Percentiles rank a stretch among this genome's conserved stretches.
Conservation (phyloP, 1,284 basidiomycete genomes). For the Mycosarcoma mackinlayi region DNA sequence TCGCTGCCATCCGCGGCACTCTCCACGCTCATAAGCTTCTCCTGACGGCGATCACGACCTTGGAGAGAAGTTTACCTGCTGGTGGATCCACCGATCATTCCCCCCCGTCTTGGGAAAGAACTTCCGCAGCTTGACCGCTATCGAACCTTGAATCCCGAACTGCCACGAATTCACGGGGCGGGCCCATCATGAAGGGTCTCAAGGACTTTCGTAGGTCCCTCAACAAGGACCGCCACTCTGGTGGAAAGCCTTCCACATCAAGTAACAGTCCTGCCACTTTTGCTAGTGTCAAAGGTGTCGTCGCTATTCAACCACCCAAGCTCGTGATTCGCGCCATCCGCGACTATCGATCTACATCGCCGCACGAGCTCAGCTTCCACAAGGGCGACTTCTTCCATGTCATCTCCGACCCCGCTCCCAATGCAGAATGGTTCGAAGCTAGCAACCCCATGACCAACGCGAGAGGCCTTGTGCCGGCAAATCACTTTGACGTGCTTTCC, state of each 20-base stretch:
- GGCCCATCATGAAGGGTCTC: slow-evolving; percentile 60
- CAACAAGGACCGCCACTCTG: slow-evolving; percentile 58
- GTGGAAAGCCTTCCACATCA: slow-evolving; percentile 40
- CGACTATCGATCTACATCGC: slow-evolving; percentile 78
- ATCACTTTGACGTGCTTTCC: slow-evolving; percentile 75
- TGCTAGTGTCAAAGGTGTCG: slow-evolving; percentile 52
- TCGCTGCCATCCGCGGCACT: background rate
- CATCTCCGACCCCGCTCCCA: slow-evolving; percentile 75
- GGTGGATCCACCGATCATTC: background rate
- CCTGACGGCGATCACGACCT: slow-evolving; percentile 14
- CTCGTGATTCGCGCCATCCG: slow-evolving; percentile 91
- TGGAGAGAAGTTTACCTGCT: slow-evolving; percentile 1
- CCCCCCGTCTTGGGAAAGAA: no score
- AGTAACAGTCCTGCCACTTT: slow-evolving; percentile 29
- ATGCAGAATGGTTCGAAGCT: slow-evolving; percentile 70
- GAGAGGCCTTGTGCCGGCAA: slow-evolving; percentile 90
- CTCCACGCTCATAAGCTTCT: background rate
- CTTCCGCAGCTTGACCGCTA: background rate
- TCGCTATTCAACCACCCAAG: slow-evolving; percentile 77
- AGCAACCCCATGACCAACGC: slow-evolving; percentile 85
- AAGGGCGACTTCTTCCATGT: slow-evolving; percentile 99
- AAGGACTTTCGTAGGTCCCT: slow-evolving; percentile 64
- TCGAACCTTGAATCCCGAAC: background rate
- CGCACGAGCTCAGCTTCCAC: slow-evolving; percentile 88
- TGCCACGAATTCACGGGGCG: background rate